phyloP scores from a whole-genome alignment of 2,329 filamentous ascomycete genomes.

The Pseudogymnoascus sp. region DNA sequence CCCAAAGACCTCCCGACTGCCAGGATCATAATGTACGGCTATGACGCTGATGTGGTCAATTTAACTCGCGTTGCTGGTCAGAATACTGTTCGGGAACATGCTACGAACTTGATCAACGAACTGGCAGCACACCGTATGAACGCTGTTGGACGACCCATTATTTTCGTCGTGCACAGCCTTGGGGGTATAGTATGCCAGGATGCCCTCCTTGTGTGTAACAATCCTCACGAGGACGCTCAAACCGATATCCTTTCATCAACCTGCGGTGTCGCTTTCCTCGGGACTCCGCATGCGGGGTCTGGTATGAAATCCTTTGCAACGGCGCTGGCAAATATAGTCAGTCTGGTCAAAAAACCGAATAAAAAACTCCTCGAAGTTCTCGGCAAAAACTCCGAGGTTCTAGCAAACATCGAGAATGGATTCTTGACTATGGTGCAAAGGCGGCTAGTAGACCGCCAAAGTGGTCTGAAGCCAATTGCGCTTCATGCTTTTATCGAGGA shows the following conservation, averaged over 20 bases:
- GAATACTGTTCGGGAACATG: not conserved
- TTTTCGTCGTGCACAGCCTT: constrained; percentile 35
- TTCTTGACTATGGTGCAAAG: constrained; percentile 26
- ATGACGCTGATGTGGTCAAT: constrained; percentile 28
- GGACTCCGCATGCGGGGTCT: constrained; percentile 33
- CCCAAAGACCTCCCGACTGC: constrained; percentile 26
- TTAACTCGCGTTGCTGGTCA: constrained; percentile 2
- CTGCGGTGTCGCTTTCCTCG: constrained; percentile 32
- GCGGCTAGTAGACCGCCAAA: not conserved
- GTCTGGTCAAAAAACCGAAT: constrained; percentile 30
- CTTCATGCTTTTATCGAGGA: constrained; percentile 34
- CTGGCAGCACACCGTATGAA: not conserved
- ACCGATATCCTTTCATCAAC: constrained; percentile 24
- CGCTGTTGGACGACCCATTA: constrained; percentile 19
- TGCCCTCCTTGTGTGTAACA: constrained; percentile 29
- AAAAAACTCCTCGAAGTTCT: constrained; percentile 26
- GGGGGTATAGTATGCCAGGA: constrained; percentile 36
- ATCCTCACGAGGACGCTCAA: constrained; percentile 28
- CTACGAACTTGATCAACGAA: not conserved
- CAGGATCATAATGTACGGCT: constrained; percentile 36
- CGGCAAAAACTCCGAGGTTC: constrained; percentile 23
- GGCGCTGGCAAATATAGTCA: constrained; percentile 25
- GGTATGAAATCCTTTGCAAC: constrained; percentile 30
- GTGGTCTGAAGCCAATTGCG: constrained; percentile 19
- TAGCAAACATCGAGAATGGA: constrained; percentile 21